Percentiles rank a stretch among this genome's conserved stretches.
Evolutionary conservation across 495 filamentous ascomycete species (phyloP).

Genomic region (Tuber indicum): DNA sequence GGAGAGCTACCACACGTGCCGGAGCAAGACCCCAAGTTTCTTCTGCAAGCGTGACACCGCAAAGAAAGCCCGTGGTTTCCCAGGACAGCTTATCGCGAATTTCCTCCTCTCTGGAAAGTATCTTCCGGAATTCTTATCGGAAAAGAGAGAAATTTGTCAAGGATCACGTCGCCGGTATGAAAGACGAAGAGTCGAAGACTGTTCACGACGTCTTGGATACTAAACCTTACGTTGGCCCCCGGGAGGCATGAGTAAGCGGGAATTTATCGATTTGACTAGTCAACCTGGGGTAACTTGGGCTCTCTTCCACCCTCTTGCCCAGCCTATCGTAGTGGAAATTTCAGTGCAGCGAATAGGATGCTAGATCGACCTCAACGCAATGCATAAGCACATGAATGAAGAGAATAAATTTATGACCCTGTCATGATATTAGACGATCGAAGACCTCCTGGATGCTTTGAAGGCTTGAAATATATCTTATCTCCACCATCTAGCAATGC

Average conservation of each 20-base stretch:
- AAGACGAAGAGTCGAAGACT: constrained; percentile 14
- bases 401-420: background rate
- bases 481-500: background rate
- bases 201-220: constrained; percentile 30
- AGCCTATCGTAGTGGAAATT: background rate
- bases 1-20: background rate
- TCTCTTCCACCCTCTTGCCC: background rate
- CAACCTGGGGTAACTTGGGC: no score
- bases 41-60: background rate
- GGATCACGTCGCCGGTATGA: constrained; percentile 18
- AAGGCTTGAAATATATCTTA: background rate
- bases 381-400: background rate
- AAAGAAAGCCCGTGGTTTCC: background rate
- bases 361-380: background rate
- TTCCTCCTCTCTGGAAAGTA: background rate
- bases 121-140: background rate
- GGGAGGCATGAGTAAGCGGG: constrained; percentile 13
- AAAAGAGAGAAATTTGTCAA: constrained; percentile 11
- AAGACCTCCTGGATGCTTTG: background rate
- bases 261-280: constrained; percentile 22
- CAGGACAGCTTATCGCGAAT: background rate
- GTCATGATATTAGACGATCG: background rate
- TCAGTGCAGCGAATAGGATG: no score
- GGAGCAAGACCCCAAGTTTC: background rate
- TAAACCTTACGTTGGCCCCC: constrained; percentile 29